Conservation (phyloP, 1,139 yeast genomes). For the Kodamaea alishanica region DNA sequence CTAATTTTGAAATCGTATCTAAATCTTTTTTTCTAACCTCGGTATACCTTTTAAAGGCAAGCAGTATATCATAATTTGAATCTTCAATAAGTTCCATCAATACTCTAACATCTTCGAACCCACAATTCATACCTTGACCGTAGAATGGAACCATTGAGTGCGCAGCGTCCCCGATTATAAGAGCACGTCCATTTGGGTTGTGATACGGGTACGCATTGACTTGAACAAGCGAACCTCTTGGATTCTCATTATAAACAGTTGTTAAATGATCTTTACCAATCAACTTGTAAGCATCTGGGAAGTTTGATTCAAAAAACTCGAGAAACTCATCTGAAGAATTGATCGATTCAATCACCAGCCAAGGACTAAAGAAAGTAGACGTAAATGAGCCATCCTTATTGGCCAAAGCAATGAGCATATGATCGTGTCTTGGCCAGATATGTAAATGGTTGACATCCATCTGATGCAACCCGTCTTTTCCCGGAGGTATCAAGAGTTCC, state of each 20-base stretch:
- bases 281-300: conserved; percentile 69
- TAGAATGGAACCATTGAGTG: conserved; percentile 97
- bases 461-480: conserved; percentile 21
- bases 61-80: conserved; percentile 35
- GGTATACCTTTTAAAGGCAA: conserved; percentile 60
- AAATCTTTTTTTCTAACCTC: conserved; percentile 59
- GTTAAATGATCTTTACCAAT: conserved; percentile 59
- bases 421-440: conserved; percentile 87
- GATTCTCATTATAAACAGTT: conserved; percentile 55
- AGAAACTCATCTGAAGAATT: conserved; percentile 41
- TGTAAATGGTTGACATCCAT: conserved; percentile 79
- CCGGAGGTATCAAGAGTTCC: conserved; percentile 72
- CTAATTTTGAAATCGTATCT: conserved; percentile 70
- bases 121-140: conserved; percentile 97
- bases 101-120: conserved; percentile 82
- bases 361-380: conserved; percentile 83
- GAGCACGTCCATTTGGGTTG: conserved; percentile 54
- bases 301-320: conserved; percentile 55
- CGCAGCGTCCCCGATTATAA: conserved; percentile 88
- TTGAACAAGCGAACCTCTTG: conserved; percentile 74
- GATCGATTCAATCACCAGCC: conserved; percentile 57
- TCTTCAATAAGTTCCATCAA: conserved; percentile 55
- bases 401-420: conserved; percentile 87
- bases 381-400: conserved; percentile 86
- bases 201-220: conserved; percentile 68